These are phyloP conservation scores for Brassica rapa DNA, from an alignment of 345 rosid genomes.

Conservation along the genomic window DNA sequence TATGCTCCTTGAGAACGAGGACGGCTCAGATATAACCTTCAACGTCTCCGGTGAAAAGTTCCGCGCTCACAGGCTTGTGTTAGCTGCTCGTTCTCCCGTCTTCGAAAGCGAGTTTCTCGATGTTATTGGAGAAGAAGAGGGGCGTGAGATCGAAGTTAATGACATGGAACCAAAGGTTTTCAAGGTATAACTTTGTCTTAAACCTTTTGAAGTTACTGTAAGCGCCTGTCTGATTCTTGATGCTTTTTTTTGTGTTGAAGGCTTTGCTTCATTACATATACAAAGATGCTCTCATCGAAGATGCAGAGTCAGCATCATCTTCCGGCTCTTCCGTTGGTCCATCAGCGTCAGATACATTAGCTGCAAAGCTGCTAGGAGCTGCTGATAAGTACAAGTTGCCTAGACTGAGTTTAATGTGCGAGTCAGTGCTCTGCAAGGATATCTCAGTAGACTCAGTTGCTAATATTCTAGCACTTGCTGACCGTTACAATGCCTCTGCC, in stretches of 20 bases:
- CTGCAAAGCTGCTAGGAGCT: slow-evolving; percentile 78
- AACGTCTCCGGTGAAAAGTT: slow-evolving; percentile 74
- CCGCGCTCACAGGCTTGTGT: slow-evolving; percentile 77
- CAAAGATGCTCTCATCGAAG: slow-evolving; percentile 69
- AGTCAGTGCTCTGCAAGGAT: slow-evolving; percentile 84
- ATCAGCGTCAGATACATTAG: slow-evolving; percentile 58
- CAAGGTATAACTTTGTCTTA: slow-evolving; percentile 52
- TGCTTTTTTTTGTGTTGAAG: slow-evolving; percentile 42
- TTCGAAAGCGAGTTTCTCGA: slow-evolving; percentile 70
- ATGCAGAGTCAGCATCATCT: slow-evolving; percentile 53
- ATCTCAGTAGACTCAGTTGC: slow-evolving; percentile 77
- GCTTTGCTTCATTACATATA: slow-evolving; percentile 85
- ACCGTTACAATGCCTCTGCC: slow-evolving; percentile 70
- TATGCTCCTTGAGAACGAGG: slow-evolving; percentile 76
- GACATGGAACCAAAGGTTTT: slow-evolving; percentile 89
- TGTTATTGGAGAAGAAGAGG: slow-evolving; percentile 48
- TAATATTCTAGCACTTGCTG: slow-evolving; percentile 76
- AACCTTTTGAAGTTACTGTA: neutral
- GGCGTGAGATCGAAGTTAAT: slow-evolving; percentile 50
- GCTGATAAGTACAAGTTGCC: slow-evolving; percentile 84
- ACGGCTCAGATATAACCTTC: slow-evolving; percentile 75
- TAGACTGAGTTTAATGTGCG: slow-evolving; percentile 81
- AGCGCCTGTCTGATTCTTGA: slow-evolving; percentile 10
- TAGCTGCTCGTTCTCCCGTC: slow-evolving; percentile 84
- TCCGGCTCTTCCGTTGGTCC: slow-evolving; percentile 56